These are phyloP conservation scores for Malassezia restricta DNA, from an alignment of 1,284 basidiomycete species.

Conservation along the genomic window DNA sequence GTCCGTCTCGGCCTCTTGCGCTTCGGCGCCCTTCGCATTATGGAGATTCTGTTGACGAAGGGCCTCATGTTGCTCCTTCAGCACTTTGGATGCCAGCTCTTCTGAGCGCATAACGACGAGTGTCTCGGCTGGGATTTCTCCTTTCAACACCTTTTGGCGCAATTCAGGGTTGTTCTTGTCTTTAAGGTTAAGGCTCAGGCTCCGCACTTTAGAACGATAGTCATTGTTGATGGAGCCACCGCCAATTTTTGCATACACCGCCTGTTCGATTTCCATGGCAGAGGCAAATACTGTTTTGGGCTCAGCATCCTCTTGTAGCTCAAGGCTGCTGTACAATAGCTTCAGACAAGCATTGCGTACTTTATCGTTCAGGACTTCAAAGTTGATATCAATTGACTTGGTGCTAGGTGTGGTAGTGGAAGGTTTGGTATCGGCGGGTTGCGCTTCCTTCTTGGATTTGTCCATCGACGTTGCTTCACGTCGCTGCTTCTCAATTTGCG, in stretches of 20 bases:
- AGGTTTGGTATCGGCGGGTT: conserved; percentile 1
- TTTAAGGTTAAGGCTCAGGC: conserved; percentile 82
- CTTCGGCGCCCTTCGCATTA: conserved; percentile 77
- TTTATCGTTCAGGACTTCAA: conserved; percentile 48
- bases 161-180: conserved; percentile 85
- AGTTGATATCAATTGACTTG: conserved; percentile 24
- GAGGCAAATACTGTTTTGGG: conserved; percentile 47
- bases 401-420: conserved; percentile 11
- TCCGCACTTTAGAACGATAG: conserved; percentile 73
- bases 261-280: conserved; percentile 48
- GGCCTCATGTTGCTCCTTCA: conserved; percentile 67
- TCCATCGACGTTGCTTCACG: conserved; percentile 48
- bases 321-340: conserved; percentile 80
- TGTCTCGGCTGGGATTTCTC: conserved; percentile 59
- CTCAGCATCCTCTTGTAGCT: conserved; percentile 24
- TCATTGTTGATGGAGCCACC: conserved; percentile 29
- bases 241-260: conserved; percentile 37
- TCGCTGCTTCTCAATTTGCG: conserved; percentile 37
- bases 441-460: conserved; percentile 28
- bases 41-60: conserved; percentile 58
- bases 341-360: conserved; percentile 78
- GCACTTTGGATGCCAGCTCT: conserved; percentile 89
- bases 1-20: conserved; percentile 76
- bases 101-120: conserved; percentile 71
- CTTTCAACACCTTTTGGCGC: conserved; percentile 69